Evolutionary conservation across 179 eudicot species (phyloP).

Genomic region (Silene vulgaris): DNA sequence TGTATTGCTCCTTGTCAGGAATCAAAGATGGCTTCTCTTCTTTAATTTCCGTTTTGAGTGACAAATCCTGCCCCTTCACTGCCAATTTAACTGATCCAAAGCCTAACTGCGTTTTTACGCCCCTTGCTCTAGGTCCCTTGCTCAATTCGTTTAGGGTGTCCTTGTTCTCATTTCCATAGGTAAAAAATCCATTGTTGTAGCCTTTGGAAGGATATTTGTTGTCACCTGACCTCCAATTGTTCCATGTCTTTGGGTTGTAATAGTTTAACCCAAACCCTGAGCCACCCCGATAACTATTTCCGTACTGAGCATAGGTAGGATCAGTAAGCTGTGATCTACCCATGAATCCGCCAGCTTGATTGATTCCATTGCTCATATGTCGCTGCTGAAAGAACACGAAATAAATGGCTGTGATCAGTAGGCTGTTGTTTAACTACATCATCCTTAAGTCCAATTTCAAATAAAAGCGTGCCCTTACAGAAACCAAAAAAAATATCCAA

Average conservation of each 20-base stretch:
- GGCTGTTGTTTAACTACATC: no score
- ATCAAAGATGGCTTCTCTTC: slow-evolving; percentile 30
- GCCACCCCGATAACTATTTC: slow-evolving; percentile 45
- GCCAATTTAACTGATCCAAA: slow-evolving; percentile 52
- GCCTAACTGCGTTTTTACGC: slow-evolving; percentile 44
- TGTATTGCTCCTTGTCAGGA: slow-evolving; percentile 61
- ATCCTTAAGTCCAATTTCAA: no score
- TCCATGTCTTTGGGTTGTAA: slow-evolving; percentile 51
- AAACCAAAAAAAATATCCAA: no score
- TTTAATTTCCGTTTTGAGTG: slow-evolving; percentile 31
- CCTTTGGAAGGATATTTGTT: slow-evolving; percentile 60
- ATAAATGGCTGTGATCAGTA: no score
- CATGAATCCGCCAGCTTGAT: slow-evolving; percentile 36
- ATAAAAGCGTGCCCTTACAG: no score
- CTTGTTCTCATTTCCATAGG: slow-evolving; percentile 45
- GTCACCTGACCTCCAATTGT: slow-evolving; percentile 46
- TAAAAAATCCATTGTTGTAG: slow-evolving; percentile 41
- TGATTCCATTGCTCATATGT: slow-evolving; percentile 26
- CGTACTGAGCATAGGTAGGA: slow-evolving; percentile 38
- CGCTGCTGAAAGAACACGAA: slow-evolving; percentile 24
- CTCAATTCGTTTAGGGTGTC: slow-evolving; percentile 76
- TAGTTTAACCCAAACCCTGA: slow-evolving; percentile 55
- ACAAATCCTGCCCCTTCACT: slow-evolving; percentile 62
- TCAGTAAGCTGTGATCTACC: slow-evolving; percentile 34
- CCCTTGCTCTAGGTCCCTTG: slow-evolving; percentile 70